Base-by-base conservation (phyloP, 495 filamentous ascomycete species). In the Baudoinia panamericana region DNA sequence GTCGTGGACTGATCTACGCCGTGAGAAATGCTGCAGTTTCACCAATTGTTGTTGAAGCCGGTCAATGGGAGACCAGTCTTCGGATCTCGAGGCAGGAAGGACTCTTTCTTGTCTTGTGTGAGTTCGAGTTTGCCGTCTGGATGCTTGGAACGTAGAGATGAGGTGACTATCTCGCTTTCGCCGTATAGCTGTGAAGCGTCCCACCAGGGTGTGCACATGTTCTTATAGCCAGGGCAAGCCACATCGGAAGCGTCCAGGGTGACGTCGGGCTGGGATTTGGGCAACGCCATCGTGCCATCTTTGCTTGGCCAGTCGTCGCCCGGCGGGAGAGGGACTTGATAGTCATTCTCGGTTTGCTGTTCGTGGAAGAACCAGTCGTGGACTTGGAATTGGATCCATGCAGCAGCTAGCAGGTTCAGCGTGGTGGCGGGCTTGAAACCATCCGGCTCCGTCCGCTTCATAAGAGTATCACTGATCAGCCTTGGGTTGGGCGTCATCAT, bases 371-470 rank as follows among this genome's bases (percentile, higher is more conserved):
- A 33, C 63, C 63, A 65, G 38, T 66, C 63, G 35, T 65, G 62
- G 5, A 55, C 51, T 36, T 67, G 63, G 41, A 67, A 67, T 46
- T 67, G 64, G 21, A 67, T 67, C 64, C 64, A 67, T 0, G 63
- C 63, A 3, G 64, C 64, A 1, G 64, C 64, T 11, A 67, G 50
- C 32, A 67, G 27, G 48, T 67, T 67, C 22, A 67, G 26, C 9
- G 51, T 59, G 4, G 62, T 64, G 12, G 64, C 64, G 0, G 63
- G 64, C 11, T 58, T 59, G 49, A 67, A 66, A 9, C 17, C 30
- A 33, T 33, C 30, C n/a, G n/a, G n/a, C 0, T 48, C 52, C 4
- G 56, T 52, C 7, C 63, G 41, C 1, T 47, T 53, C 45, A 67
- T 36, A 23, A 67, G 55, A 31, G 46, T 36, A 26, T 65, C 50